A percentile compares a stretch with the other conserved stretches of the same genome.
These are phyloP conservation scores for Termitomyces sp. DNA, from an alignment of 768 basidiomycete species.

Conservation along the genomic window DNA sequence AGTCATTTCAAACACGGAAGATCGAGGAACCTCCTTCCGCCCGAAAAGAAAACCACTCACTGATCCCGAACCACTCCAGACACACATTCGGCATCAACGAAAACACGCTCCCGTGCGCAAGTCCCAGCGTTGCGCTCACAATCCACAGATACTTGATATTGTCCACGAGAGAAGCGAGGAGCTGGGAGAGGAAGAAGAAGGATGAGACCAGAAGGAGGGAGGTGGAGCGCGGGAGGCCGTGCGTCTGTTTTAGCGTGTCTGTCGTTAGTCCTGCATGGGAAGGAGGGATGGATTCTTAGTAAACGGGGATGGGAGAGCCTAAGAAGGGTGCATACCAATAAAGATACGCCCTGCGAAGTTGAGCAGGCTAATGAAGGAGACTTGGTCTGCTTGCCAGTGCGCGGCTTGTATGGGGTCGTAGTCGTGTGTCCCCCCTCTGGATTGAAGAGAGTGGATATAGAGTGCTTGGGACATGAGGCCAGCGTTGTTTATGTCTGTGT, in stretches of 20 bases:
- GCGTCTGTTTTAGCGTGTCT: constrained; percentile 54
- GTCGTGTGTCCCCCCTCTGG: constrained; percentile 25
- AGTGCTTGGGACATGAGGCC: constrained; percentile 68
- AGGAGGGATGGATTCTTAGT: not conserved
- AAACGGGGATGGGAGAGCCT: not conserved
- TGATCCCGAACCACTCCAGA: constrained; percentile 86
- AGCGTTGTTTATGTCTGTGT: constrained; percentile 71
- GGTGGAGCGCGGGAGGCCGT: constrained; percentile 59
- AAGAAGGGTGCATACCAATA: constrained; percentile 44
- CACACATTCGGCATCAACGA: constrained; percentile 70
- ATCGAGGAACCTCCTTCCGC: not conserved
- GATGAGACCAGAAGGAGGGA: constrained; percentile 61
- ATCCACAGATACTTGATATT: constrained; percentile 64
- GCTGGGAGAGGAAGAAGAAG: constrained; percentile 70
- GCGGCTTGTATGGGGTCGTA: constrained; percentile 68
- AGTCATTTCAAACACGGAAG: not conserved
- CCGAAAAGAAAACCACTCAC: constrained; percentile 36
- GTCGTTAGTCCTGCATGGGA: constrained; percentile 53
- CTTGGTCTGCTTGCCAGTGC: constrained; percentile 79
- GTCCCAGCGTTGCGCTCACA: constrained; percentile 43
- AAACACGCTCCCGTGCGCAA: constrained; percentile 70
- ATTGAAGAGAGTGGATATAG: constrained; percentile 40
- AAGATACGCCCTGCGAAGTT: constrained; percentile 77
- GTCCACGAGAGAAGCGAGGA: constrained; percentile 50
- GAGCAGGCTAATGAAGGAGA: constrained; percentile 74